Evolutionary conservation across 140 eudicot species (phyloP), one percentile per base, ranked within the genome.

Genomic region (Anethum foeniculum): DNA sequence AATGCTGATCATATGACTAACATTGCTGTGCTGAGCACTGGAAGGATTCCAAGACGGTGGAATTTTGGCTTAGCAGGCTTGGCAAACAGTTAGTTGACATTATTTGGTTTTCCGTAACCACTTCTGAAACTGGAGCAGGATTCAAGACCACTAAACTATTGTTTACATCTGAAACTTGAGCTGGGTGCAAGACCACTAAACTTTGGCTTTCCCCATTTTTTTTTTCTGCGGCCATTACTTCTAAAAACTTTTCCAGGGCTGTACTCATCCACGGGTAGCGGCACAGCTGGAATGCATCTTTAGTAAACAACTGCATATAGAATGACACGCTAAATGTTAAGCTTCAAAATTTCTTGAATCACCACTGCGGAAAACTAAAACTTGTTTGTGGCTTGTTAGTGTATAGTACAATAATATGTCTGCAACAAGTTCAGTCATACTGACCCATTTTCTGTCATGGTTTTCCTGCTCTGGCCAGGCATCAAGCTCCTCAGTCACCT

Each of bases 401-500:
- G 62, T n/a, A 14, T 28, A 44, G 43, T 75, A 30, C 12, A 43
- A 46, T 19, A 43, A 46, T 19, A 41, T 16, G 28, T 30, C 60
- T 75, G 34, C 56, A 43, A 43, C 23, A 12, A 15, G 10, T 28
- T 68, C 43, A 14, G 11, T 30, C 74, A 68, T 30, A 68, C 74
- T 68, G 74, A 90, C 95, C 95, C 95, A 90, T 88, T 85, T 88
- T 79, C 95, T 84, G 47, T 76, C 81, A 60, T 88, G 89, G 79
- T 85, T 85, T 74, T 81, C 86, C 80, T 88, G 90, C 81, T 90
- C 95, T 6, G 95, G 95, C 95, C 95, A 90, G 54, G 84, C 36
- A 81, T 88, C 87, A 72, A 90, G 92, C 90, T 88, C 95, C 65
- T 90, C 92, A 3, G 89, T 88, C 47, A 90, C 95, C 86, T 88